These are phyloP conservation scores for Yarrowia sp. DNA, from an alignment of 805 yeast species.

Conservation along the genomic window DNA sequence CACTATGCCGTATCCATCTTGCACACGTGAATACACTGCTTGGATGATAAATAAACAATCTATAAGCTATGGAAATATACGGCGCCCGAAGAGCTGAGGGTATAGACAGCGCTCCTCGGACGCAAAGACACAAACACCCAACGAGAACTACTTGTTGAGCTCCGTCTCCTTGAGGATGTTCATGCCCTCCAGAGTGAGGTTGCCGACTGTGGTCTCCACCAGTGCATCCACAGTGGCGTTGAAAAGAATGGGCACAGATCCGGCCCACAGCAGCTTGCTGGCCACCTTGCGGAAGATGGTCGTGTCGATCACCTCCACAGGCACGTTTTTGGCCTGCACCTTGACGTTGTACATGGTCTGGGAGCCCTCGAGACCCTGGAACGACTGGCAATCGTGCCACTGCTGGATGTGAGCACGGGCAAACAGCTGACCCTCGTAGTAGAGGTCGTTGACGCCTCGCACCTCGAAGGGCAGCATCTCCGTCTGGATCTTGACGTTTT, in stretches of 20 bases:
- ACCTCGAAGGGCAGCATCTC: constrained; percentile 21
- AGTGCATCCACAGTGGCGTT: constrained; percentile 8
- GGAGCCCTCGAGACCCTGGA: constrained; percentile 9
- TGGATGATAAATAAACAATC: constrained; percentile 13
- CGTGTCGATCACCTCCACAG: constrained; percentile 9
- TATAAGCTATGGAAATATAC: background rate
- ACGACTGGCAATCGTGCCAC: constrained; percentile 15
- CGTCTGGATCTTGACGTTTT: background rate
- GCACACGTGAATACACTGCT: too few species aligned
- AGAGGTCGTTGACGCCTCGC: constrained; percentile 11
- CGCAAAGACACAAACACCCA: too few species aligned
- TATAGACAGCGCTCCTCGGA: too few species aligned
- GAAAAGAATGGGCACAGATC: constrained; percentile 14
- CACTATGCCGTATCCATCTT: too few species aligned
- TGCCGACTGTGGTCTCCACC: constrained; percentile 1
- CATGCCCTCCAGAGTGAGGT: constrained; percentile 6
- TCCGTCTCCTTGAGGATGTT: constrained; percentile 20
- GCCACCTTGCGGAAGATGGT: constrained; percentile 10
- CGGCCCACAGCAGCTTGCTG: constrained; percentile 5
- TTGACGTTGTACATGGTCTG: constrained; percentile 17
- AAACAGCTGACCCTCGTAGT: constrained; percentile 16
- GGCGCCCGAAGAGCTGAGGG: too few species aligned
- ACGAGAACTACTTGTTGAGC: background rate
- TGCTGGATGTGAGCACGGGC: constrained; percentile 6
- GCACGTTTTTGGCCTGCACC: background rate